Evolutionary conservation across 139 green algal genomes (phyloP).

Genomic region (Volvox reticuliferus): DNA sequence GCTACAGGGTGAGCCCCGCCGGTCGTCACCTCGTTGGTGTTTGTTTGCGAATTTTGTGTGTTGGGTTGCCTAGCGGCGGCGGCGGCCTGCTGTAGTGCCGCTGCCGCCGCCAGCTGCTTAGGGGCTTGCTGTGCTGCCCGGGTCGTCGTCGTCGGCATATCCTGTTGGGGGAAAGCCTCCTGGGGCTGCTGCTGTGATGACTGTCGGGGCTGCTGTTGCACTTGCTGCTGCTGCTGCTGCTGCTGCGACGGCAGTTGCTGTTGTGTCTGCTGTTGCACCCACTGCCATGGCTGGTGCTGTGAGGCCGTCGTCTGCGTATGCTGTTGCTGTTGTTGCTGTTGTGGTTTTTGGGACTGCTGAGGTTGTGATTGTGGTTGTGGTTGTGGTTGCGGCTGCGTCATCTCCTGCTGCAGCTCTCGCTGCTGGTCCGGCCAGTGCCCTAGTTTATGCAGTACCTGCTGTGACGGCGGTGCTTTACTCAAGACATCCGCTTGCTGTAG

Average conservation of each 20-base stretch:
- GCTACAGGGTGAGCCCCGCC: neutral
- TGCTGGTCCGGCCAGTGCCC: too few species aligned
- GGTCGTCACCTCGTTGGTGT: too few species aligned
- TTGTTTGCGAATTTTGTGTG: too few species aligned
- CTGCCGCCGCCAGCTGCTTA: too few species aligned
- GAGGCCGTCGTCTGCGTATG: neutral
- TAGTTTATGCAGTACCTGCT: too few species aligned
- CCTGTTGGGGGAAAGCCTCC: neutral
- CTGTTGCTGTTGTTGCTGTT: neutral
- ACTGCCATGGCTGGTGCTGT: neutral
- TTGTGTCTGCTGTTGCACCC: neutral
- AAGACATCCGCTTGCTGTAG: too few species aligned
- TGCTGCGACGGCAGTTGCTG: neutral
- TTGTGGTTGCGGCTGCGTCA: neutral
- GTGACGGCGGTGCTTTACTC: too few species aligned
- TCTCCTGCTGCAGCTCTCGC: too few species aligned
- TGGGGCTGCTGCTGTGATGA: neutral
- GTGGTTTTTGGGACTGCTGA: neutral
- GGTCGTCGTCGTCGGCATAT: too few species aligned
- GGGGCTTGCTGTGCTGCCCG: too few species aligned
- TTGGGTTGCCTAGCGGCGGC: too few species aligned
- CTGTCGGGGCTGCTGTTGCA: neutral
- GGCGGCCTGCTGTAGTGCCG: too few species aligned
- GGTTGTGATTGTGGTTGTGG: neutral
- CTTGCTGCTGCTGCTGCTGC: neutral